Percentiles rank a stretch among this genome's conserved stretches.
These are phyloP conservation scores for Huntiella decipiens DNA, from an alignment of 2,329 filamentous ascomycete genomes.

Conservation along the genomic window DNA sequence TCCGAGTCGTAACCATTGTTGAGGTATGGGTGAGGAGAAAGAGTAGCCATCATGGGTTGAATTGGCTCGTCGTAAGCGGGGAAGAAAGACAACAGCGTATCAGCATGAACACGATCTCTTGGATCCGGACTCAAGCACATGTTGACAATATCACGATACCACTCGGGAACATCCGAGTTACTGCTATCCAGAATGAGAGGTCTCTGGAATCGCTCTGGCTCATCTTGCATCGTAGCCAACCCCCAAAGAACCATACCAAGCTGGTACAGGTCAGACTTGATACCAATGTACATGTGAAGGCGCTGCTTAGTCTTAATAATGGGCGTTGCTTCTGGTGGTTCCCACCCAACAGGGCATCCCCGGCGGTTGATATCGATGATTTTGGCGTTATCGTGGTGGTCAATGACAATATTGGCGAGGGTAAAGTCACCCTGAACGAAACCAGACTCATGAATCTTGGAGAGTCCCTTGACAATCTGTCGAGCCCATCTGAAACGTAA, in stretches of 20 bases:
- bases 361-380: slow-evolving; percentile 97
- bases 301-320: slow-evolving; percentile 77
- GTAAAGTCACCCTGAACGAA: slow-evolving; percentile 98
- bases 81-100: slow-evolving; percentile 50
- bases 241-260: slow-evolving; percentile 96
- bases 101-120: slow-evolving; percentile 52
- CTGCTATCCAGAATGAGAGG: slow-evolving; percentile 41
- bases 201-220: slow-evolving; percentile 57
- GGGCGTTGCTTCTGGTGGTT: slow-evolving; percentile 73
- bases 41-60: slow-evolving; percentile 14
- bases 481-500: slow-evolving; percentile 71
- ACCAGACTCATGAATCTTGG: slow-evolving; percentile 85
- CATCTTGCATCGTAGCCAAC: slow-evolving; percentile 69
- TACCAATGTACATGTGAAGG: slow-evolving; percentile 92
- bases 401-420: slow-evolving; percentile 89
- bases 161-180: slow-evolving; percentile 49
- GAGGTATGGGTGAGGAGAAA: slow-evolving; percentile 13
- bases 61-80: slow-evolving; percentile 22
- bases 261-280: slow-evolving; percentile 92
- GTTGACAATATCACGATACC: slow-evolving; percentile 58
- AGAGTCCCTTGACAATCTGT: slow-evolving; percentile 75
- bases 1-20: slow-evolving; percentile 5
- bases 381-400: slow-evolving; percentile 65
- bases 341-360: slow-evolving; percentile 96
- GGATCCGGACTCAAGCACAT: slow-evolving; percentile 62